Evolutionary conservation across 805 yeast species (phyloP).

Genomic region (Starmerella tilneyi): DNA sequence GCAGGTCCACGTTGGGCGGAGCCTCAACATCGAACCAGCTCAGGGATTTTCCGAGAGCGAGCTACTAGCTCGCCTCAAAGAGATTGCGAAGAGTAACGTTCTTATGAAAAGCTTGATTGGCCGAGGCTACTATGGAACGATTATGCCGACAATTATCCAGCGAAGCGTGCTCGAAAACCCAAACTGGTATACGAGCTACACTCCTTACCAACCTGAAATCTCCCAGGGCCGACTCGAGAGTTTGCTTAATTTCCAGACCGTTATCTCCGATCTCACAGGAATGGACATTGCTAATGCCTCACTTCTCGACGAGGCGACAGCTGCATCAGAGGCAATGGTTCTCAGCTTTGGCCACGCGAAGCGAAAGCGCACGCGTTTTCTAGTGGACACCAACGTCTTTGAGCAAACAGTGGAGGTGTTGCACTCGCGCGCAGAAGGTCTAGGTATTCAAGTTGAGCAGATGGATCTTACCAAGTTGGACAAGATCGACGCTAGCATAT

Average conservation of each 20-base stretch:
- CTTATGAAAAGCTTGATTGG: slow-evolving; percentile 73
- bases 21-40: slow-evolving; percentile 54
- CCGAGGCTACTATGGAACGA: slow-evolving; percentile 87
- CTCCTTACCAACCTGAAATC: slow-evolving; percentile 97
- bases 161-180: slow-evolving; percentile 88
- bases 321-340: slow-evolving; percentile 95
- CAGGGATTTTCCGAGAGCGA: slow-evolving; percentile 74
- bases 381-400: slow-evolving; percentile 67
- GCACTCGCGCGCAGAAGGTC: slow-evolving; percentile 64
- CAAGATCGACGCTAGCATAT: slow-evolving; percentile 36
- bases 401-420: slow-evolving; percentile 80
- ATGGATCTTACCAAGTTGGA: slow-evolving; percentile 37
- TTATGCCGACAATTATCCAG: slow-evolving; percentile 82
- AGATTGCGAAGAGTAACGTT: slow-evolving; percentile 66
- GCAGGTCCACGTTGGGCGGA: slow-evolving; percentile 59
- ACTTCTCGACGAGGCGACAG: slow-evolving; percentile 88
- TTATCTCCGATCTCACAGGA: slow-evolving; percentile 82
- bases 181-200: slow-evolving; percentile 97
- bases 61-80: slow-evolving; percentile 56
- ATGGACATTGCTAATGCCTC: slow-evolving; percentile 93
- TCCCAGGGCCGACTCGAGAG: slow-evolving; percentile 94
- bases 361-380: slow-evolving; percentile 57
- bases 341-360: slow-evolving; percentile 57
- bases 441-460: slow-evolving; percentile 47
- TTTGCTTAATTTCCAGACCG: slow-evolving; percentile 84